phyloP scores from a whole-genome alignment of 2,329 filamentous ascomycete genomes.

The Colletotrichum tanaceti region DNA sequence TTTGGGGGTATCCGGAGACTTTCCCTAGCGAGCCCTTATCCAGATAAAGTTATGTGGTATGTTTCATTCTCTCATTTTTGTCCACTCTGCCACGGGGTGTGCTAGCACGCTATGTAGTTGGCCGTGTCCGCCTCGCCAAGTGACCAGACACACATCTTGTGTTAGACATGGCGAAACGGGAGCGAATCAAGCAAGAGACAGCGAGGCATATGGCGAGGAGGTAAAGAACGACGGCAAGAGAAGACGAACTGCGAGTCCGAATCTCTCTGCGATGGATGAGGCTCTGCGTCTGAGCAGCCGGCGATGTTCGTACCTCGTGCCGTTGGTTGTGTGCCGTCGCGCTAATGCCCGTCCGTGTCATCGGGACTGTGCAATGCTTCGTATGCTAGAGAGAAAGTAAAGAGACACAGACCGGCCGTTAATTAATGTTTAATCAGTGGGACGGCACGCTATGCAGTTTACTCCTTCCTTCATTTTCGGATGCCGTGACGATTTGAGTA shows the following conservation, averaged over 20 bases:
- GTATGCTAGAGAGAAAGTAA: neutral
- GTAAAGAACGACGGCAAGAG: conserved; percentile 29
- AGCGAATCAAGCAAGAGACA: neutral
- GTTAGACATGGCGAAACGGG: conserved; percentile 12
- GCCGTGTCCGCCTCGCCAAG: conserved; percentile 19
- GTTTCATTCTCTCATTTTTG: conserved; percentile 34
- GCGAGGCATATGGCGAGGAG: neutral
- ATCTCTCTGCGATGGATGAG: neutral
- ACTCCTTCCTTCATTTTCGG: neutral
- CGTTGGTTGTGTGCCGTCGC: conserved; percentile 11
- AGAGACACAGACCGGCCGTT: conserved; percentile 1
- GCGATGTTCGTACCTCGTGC: neutral
- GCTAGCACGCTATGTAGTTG: no score
- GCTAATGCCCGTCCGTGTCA: neutral
- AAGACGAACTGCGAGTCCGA: conserved; percentile 32
- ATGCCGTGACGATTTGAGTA: neutral
- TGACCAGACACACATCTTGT: conserved; percentile 15
- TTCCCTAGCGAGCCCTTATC: conserved; percentile 28
- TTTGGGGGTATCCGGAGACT: conserved; percentile 32
- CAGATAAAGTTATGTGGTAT: conserved; percentile 36
- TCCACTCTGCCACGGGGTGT: neutral
- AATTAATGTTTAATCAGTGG: conserved; percentile 27
- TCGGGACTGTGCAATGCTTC: neutral
- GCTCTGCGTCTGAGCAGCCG: neutral
- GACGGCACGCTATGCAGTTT: neutral